These are phyloP conservation scores for Jasminum sambac DNA, from an alignment of 257 asterid genomes.

Conservation along the genomic window DNA sequence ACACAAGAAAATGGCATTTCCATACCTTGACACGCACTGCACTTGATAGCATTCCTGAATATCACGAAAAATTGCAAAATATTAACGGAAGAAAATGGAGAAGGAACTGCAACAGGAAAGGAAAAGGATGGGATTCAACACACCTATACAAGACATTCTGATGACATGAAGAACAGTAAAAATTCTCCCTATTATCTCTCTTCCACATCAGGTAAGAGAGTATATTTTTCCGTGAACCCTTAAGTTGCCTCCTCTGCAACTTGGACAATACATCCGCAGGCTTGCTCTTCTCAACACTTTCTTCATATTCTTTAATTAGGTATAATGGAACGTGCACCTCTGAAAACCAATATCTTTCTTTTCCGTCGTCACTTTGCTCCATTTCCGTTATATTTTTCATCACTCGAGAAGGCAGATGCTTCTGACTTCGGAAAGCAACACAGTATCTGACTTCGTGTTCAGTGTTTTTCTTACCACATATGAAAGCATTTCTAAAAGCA, in stretches of 20 bases:
- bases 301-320: constrained; percentile 75
- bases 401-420: constrained; percentile 82
- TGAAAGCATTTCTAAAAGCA: constrained; percentile 74
- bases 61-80: constrained; percentile 28
- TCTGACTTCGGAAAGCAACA: constrained; percentile 71
- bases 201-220: constrained; percentile 54
- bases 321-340: constrained; percentile 71
- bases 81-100: constrained; percentile 22
- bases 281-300: constrained; percentile 40
- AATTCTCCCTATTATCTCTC: constrained; percentile 45
- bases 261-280: constrained; percentile 40
- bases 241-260: constrained; percentile 43
- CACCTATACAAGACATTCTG: constrained; percentile 62
- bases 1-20: constrained; percentile 21
- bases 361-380: constrained; percentile 55
- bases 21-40: constrained; percentile 80
- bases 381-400: constrained; percentile 62
- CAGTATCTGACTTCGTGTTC: constrained; percentile 60
- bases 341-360: constrained; percentile 76
- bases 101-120: constrained; percentile 10
- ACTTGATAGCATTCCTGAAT: constrained; percentile 66
- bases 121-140: constrained; percentile 20
- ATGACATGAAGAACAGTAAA: constrained; percentile 56
- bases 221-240: constrained; percentile 46
- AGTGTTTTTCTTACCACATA: constrained; percentile 52